phyloP scores from a whole-genome alignment of 768 basidiomycete genomes.

The Ephemerocybe angulata region DNA sequence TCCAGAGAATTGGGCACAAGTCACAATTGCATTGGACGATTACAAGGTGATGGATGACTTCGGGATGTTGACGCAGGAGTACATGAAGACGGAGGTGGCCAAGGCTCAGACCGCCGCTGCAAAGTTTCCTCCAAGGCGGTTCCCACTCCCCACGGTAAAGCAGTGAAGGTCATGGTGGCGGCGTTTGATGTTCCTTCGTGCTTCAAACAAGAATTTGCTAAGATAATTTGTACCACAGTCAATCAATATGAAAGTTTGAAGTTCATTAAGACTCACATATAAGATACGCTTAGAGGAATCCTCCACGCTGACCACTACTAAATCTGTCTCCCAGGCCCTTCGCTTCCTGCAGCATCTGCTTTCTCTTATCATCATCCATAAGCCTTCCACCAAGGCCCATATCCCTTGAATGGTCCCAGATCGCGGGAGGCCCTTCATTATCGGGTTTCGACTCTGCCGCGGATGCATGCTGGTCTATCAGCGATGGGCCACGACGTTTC shows the following conservation, averaged over 20 bases:
- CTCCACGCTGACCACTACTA: conserved; percentile 65
- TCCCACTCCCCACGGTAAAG: background rate
- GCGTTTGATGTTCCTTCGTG: background rate
- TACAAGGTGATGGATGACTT: conserved; percentile 17
- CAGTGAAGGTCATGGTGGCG: too few species aligned
- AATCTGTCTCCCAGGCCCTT: conserved; percentile 81
- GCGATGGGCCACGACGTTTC: conserved; percentile 48
- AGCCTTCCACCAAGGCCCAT: conserved; percentile 85
- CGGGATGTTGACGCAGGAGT: conserved; percentile 13
- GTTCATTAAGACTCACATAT: background rate
- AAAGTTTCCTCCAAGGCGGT: conserved; percentile 10
- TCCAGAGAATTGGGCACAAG: conserved; percentile 19
- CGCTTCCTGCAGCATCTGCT: conserved; percentile 76
- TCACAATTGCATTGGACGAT: conserved; percentile 18
- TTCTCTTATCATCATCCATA: conserved; percentile 84
- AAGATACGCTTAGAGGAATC: conserved; percentile 48
- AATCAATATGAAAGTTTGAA: background rate
- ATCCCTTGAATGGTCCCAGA: conserved; percentile 92
- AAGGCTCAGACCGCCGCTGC: conserved; percentile 8
- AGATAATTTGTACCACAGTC: background rate
- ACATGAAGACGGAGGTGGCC: conserved; percentile 12
- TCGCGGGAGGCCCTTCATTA: conserved; percentile 52
- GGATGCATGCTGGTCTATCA: conserved; percentile 51
- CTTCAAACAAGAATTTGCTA: background rate
- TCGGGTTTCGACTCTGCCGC: conserved; percentile 29